phyloP scores from a whole-genome alignment of 257 asterid genomes.

The Schizonepeta tenuifolia region DNA sequence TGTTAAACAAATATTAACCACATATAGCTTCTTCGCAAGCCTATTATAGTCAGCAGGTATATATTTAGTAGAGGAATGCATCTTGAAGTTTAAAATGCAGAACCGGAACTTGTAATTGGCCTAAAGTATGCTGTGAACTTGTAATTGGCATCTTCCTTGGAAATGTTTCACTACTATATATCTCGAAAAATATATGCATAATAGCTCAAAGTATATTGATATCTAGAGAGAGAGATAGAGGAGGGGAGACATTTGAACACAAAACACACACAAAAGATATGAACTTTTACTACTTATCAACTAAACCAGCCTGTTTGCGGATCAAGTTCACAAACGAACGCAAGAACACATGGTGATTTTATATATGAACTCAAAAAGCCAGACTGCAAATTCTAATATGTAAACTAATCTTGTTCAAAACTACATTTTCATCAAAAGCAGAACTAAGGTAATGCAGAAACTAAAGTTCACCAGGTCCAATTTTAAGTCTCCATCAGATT shows the following conservation, averaged over 20 bases:
- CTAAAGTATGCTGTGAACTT: not conserved
- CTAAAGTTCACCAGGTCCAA: not conserved
- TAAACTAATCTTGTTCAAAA: not conserved
- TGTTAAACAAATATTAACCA: not conserved
- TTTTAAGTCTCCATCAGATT: not conserved
- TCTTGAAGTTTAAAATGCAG: not conserved
- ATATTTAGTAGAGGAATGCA: not conserved
- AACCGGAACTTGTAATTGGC: not conserved
- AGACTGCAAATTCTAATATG: not conserved
- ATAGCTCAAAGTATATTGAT: not conserved
- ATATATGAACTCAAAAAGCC: slow-evolving; percentile 12
- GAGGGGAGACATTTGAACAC: no score
- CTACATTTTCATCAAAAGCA: not conserved
- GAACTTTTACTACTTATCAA: not conserved
- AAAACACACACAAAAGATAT: not conserved
- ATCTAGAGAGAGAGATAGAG: no score
- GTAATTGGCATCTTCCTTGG: not conserved
- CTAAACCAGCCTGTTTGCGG: not conserved
- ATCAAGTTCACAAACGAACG: slow-evolving; percentile 1
- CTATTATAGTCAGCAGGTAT: not conserved
- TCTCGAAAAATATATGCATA: not conserved
- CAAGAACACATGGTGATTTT: not conserved
- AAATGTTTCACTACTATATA: not conserved
- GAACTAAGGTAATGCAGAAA: not conserved
- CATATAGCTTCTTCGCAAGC: not conserved